Evolutionary conservation across 352 stramenopile genomes (phyloP), one percentile per base, ranked within the genome.

Genomic region (Pythium scleroteichum): DNA sequence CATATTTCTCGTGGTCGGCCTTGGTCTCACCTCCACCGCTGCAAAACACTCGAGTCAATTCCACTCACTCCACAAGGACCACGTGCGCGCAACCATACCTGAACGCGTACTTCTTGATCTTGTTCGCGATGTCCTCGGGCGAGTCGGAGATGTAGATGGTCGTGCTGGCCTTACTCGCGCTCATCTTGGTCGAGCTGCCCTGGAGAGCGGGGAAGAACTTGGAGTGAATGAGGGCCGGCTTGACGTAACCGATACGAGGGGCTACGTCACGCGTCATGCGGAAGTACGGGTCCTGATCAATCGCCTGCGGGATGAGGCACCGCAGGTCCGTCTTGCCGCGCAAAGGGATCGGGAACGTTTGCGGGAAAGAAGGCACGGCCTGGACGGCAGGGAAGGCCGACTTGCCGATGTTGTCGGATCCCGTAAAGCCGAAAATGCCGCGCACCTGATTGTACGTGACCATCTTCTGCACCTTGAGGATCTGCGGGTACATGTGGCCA

Each of bases 181-280:
- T 99, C 98, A 99, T 99, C 83, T 99, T 99, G 40, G 97, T 98
- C 40, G 85, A 85, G 68, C 80, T 86, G 40, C 97, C 97, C 78
- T 99, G 95, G 7, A 99, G 82, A 4, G 97, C 96, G 3, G 98
- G 98, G 81, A 99, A 99, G 74, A 99, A 99, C 75, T 99, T 99
- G 62, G 95, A 99, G 81, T 99, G 97, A 62, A 99, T 98, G 32
- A 99, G 86, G 12, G 97, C 91, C 16, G 98, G 97, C 76, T 98
- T 99, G 45, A 92, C 68, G 61, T 96, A 97, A 35, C 96, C 96
- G 46, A 99, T 90, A 48, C 98, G 97, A 13, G 98, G 96, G 3
- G 98, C 98, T 20, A 99, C 94, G 73, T 99, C 98, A 42, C 98
- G 89, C 41, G 98, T 99, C 92, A 99, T 98, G 45, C 96, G 92